Evolutionary conservation across 2,329 filamentous ascomycete species (phyloP), one percentile per base, ranked within the genome.

Genomic region (Bipolaris cookei): DNA sequence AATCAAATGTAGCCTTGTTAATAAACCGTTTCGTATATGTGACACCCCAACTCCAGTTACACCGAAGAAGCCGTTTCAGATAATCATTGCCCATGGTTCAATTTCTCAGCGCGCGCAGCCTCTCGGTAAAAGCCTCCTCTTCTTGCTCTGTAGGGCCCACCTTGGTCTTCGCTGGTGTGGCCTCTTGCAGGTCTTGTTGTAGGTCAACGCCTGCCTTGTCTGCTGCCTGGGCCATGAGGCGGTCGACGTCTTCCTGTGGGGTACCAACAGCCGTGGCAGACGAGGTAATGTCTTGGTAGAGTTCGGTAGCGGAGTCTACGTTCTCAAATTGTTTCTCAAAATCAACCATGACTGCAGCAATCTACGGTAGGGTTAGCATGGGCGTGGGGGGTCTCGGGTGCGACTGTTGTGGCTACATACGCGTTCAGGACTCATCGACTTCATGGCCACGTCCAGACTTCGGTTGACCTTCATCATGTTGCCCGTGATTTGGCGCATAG

Each of bases 171-270:
- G 83, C 80, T 0, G 84, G 80, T 13, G 84, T 79, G 6, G 88
- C 84, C 11, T 79, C 79, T 54, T 81, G 81, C 77, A 96, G 87
- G 78, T 95, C 90, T 73, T 89, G 85, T 65, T 87, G 87, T 59
- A 96, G 81, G 77, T 95, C 90, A 50, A 97, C 86, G 51, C 92
- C 92, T 8, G 90, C 91, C 76, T 96, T 92, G 75, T 96, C 92
- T 61, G 92, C 92, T 41, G 95, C 86, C 78, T 96, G 90, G 63
- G 86, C 89, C 78, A 96, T 89, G 61, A 96, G 79, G 65, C 91
- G 88, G 76, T 96, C 92, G 1, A 96, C 91, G 65, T 93, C 91
- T 66, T 96, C 92, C 74, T 96, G 86, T 78, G 80, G 90, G 79
- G 80, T 93, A 76, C 82, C 90, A 74, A 80, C 89, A 69, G 77